phyloP scores from a whole-genome alignment of 2,329 filamentous ascomycete genomes.

The Claviceps fusiformis region DNA sequence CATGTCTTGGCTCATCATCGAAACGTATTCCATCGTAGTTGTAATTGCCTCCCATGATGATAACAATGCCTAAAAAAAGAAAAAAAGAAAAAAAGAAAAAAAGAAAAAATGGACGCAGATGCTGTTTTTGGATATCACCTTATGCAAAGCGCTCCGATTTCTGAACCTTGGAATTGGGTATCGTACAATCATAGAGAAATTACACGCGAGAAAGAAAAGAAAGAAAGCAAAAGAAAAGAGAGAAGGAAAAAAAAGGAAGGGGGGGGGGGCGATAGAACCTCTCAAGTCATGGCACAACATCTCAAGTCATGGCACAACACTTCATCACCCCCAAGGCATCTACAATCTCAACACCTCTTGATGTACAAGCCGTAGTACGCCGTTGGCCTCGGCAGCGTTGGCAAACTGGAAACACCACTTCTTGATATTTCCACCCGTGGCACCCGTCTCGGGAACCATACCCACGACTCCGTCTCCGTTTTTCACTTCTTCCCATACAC shows the following conservation, averaged over 20 bases:
- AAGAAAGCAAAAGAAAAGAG: not conserved
- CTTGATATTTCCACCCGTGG: slow-evolving; percentile 39
- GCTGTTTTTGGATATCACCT: not conserved
- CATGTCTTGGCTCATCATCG: no score
- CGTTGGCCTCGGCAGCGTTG: slow-evolving; percentile 37
- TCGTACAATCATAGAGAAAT: not conserved
- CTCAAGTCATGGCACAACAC: not conserved
- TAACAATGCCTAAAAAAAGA: not conserved
- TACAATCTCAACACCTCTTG: slow-evolving; percentile 36
- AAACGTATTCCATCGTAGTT: no score
- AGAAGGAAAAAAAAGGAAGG: not conserved
- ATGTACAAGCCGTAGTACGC: slow-evolving; percentile 43
- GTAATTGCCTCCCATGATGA: no score
- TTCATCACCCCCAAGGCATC: not conserved
- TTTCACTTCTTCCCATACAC: slow-evolving; percentile 69
- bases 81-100: no score
- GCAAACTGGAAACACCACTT: slow-evolving; percentile 52
- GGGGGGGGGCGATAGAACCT: not conserved
- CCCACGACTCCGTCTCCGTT: slow-evolving; percentile 45
- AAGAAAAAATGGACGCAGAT: not conserved
- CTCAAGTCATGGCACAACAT: not conserved
- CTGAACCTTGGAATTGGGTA: not conserved
- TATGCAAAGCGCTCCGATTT: not conserved
- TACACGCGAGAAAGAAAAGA: not conserved
- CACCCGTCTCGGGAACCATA: slow-evolving; percentile 35